Conservation (phyloP, 768 basidiomycete genomes). For the Phlebiopsis flavidoalba region DNA sequence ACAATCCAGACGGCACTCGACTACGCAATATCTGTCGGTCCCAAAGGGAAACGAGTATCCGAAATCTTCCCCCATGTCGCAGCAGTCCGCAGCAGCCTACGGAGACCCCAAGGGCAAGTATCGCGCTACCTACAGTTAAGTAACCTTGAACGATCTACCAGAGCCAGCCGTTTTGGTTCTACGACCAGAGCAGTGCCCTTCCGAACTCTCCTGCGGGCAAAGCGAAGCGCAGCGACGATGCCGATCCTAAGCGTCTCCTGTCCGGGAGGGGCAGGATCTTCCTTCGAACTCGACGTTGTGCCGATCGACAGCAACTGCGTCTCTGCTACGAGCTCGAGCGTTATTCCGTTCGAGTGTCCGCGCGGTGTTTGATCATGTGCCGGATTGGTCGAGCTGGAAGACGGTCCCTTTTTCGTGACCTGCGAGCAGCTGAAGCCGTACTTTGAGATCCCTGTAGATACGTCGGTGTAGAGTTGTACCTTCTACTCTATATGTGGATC, state of each 20-base stretch:
- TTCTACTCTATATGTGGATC: neutral
- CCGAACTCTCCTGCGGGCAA: constrained; percentile 30
- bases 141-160: constrained; percentile 27
- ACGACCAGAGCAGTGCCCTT: constrained; percentile 39
- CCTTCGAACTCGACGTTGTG: neutral
- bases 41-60: constrained; percentile 34
- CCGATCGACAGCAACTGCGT: neutral
- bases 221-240: constrained; percentile 16
- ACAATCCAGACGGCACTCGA: constrained; percentile 52
- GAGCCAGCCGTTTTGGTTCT: constrained; percentile 40
- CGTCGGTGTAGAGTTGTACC: neutral
- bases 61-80: constrained; percentile 47
- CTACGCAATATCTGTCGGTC: constrained; percentile 36
- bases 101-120: constrained; percentile 52
- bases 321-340: neutral
- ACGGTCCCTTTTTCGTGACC: constrained; percentile 33
- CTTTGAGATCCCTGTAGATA: constrained; percentile 21
- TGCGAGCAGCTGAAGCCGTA: constrained; percentile 39
- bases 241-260: neutral
- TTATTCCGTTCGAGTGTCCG: constrained; percentile 34
- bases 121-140: constrained; percentile 36
- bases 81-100: constrained; percentile 44
- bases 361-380: constrained; percentile 26
- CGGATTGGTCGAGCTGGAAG: constrained; percentile 36
- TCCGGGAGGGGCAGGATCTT: neutral